Evolutionary conservation across 306 rosid genomes (phyloP).

Genomic region (Rosa multiflora): DNA sequence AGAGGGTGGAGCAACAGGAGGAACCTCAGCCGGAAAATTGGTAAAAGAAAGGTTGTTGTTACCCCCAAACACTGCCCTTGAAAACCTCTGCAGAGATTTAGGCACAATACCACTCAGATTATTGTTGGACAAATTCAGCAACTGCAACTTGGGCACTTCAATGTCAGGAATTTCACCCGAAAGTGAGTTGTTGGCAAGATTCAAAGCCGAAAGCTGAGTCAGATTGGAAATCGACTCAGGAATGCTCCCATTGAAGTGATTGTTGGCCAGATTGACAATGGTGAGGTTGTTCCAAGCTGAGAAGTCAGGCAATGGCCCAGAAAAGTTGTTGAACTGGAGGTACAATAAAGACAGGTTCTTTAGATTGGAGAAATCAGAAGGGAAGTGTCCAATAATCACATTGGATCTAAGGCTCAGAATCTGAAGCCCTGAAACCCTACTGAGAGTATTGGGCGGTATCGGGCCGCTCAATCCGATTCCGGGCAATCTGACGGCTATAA

Average conservation of each 20-base stretch:
- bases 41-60: slow-evolving; percentile 51
- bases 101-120: slow-evolving; percentile 60
- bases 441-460: slow-evolving; percentile 62
- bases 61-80: slow-evolving; percentile 56
- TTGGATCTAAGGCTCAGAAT: slow-evolving; percentile 80
- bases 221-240: slow-evolving; percentile 62
- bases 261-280: slow-evolving; percentile 57
- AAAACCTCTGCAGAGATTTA: slow-evolving; percentile 58
- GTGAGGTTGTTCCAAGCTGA: slow-evolving; percentile 74
- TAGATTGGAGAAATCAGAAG: slow-evolving; percentile 59
- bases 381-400: slow-evolving; percentile 55
- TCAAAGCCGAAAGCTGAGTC: slow-evolving; percentile 50
- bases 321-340: slow-evolving; percentile 73
- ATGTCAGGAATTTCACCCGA: slow-evolving; percentile 70
- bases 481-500: slow-evolving; percentile 61
- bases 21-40: slow-evolving; percentile 15
- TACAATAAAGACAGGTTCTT: slow-evolving; percentile 65
- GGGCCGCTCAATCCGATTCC: slow-evolving; percentile 75
- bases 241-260: slow-evolving; percentile 58
- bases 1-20: slow-evolving; percentile 48
- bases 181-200: slow-evolving; percentile 69
- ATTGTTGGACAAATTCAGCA: slow-evolving; percentile 54
- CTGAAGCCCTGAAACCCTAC: slow-evolving; percentile 61
- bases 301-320: slow-evolving; percentile 71
- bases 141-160: slow-evolving; percentile 36